Evolutionary conservation across 83 land plant genomes (phyloP), one percentile per base, ranked within the genome.

Genomic region (Picea mariana): DNA sequence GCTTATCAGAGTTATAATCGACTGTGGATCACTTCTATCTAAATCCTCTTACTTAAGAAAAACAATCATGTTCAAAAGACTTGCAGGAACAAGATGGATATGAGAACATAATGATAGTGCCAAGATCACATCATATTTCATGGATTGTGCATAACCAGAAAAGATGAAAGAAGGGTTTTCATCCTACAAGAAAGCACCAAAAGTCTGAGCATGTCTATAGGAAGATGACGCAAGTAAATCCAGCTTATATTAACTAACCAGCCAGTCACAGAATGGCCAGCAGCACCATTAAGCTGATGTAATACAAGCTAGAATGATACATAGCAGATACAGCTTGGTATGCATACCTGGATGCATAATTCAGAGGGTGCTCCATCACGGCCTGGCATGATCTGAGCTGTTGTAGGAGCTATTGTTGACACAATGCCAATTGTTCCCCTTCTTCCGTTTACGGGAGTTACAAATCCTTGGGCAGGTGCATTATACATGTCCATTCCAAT

Each of bases 401-500:
- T 20, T 59, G 62, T 52, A 4, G 83, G 62, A 82, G 67, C 84
- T 64, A 82, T 64, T 67, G 81, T 18, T 2, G 86, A 26, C 17
- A 82, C 47, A 38, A 79, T 62, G 42, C 71, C 82, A 72, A 84
- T 17, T 31, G 60, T 40, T 67, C 67, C 85, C 49, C 75, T 66
- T 73, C 87, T 78, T 62, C 80, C 47, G 82, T 86, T 85, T 81
- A 84, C 75, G 20, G 85, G 55, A 73, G 59, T 68, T 13, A 84
- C 84, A 55, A 80, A 34, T 5, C 81, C 86, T 44, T 83, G 82
- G 42, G 83, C 60, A 40, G 87, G 71, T 38, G 72, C 81, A 85
- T 80, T 82, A 87, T 89, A 87, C 18, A 82, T 65, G 42, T 84
- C 89, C 88, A 87, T 87, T 13, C 92, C 92, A 52, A 90, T 90